phyloP scores from a whole-genome alignment of 2,329 filamentous ascomycete genomes.

The Pseudogymnoascus sp. region DNA sequence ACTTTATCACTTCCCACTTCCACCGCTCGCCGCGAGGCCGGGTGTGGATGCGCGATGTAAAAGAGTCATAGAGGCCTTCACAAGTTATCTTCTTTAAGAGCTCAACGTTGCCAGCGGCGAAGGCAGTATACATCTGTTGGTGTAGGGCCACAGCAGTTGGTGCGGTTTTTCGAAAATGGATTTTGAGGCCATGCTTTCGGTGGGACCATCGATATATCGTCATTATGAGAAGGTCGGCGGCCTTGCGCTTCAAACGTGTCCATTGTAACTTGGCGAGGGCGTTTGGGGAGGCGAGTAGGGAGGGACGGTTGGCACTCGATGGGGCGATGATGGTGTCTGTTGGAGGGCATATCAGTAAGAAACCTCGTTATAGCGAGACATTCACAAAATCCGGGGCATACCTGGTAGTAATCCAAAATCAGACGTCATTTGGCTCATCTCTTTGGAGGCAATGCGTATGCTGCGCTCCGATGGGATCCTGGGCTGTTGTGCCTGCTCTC shows the following conservation, averaged over 20 bases:
- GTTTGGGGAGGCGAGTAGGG: slow-evolving; percentile 21
- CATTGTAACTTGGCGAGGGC: slow-evolving; percentile 24
- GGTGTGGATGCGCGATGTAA: slow-evolving; percentile 44
- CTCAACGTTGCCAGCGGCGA: slow-evolving; percentile 48
- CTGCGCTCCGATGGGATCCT: slow-evolving; percentile 3
- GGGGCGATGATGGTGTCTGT: slow-evolving; percentile 31
- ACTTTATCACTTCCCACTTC: slow-evolving; percentile 46
- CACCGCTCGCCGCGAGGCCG: slow-evolving; percentile 36
- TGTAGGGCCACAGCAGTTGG: slow-evolving; percentile 52
- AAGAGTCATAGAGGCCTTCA: slow-evolving; percentile 40
- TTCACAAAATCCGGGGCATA: slow-evolving; percentile 6
- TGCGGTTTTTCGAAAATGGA: slow-evolving; percentile 34
- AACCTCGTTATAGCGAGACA: slow-evolving; percentile 13
- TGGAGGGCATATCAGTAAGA: slow-evolving; percentile 16
- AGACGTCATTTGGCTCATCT: slow-evolving; percentile 13
- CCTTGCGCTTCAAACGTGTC: slow-evolving; percentile 17
- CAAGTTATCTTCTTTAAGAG: slow-evolving; percentile 46
- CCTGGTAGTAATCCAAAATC: slow-evolving; percentile 16
- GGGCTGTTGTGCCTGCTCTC: slow-evolving; percentile 5
- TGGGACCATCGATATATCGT: slow-evolving; percentile 12
- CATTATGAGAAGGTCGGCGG: slow-evolving; percentile 19
- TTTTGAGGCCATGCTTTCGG: slow-evolving; percentile 30
- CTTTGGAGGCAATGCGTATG: slow-evolving; percentile 9
- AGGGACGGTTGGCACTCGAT: slow-evolving; percentile 24
- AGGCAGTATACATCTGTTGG: slow-evolving; percentile 49